Base-by-base conservation (phyloP, 1,284 basidiomycete genomes). In the Fomitopsis betulina region DNA sequence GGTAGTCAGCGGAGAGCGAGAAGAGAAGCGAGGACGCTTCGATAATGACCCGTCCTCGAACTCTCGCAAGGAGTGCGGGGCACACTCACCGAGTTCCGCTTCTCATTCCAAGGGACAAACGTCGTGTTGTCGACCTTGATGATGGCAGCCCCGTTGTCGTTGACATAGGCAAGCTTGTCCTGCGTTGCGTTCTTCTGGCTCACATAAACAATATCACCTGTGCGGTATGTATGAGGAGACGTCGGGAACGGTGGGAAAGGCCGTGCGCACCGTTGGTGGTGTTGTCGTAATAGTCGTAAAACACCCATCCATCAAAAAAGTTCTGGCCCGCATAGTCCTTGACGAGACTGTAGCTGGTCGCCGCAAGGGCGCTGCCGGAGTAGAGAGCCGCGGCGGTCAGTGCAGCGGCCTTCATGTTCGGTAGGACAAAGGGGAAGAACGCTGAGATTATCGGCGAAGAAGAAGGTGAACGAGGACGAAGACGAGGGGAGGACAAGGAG, bases 101-200 rank as follows among this genome's bases (percentile, higher is more conserved):
- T 81, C 54, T 85, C 67, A 56, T 82, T 81, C 57, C 75, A 76
- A 15, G 74, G 70, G 6, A 86, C 83, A 56, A 76, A 75, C 23
- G 76, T 74, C 23, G 72, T 72, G 68, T 86, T 72, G 68, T 86
- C 84, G 32, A 86, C 83, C 62, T 76, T 81, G 63, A 88, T 74
- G 60, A 89, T 80, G 7, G 78, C 81, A 58, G 81, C 76, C 10
- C 82, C 78, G 0, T 75, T 75, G 57, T 58, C 61, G 60, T 83
- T 82, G 56, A 85, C 71, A 61, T 82, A 85, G 15, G 83, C 82
- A 15, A 88, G 73, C 4, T 76, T 68, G 59, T 78, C 72, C 37
- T 67, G 63, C 23, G 72, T 73, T 8, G 84, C 83, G 57, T 78
- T 75, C 27, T 73, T 68, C 61, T 73, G 61, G 62, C 74, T 71